Conservation (phyloP, 2,329 filamentous ascomycete species). For the Trichoderma hamatum region DNA sequence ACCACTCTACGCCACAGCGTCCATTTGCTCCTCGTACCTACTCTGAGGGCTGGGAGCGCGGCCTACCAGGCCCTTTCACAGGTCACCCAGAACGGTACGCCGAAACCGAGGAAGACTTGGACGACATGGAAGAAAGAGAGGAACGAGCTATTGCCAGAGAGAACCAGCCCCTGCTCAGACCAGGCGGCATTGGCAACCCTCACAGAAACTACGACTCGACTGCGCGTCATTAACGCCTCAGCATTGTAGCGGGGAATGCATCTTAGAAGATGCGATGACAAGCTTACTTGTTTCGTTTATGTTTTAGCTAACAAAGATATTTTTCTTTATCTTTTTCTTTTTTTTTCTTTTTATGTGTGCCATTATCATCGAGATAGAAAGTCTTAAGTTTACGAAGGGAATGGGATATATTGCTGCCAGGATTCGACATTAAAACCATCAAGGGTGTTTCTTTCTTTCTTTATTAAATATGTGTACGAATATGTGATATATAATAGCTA, state of each 20-base stretch:
- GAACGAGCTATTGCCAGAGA: constrained; percentile 55
- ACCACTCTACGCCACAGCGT: constrained; percentile 37
- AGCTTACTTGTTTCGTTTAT: background rate
- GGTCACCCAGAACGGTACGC: constrained; percentile 57
- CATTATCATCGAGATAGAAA: constrained; percentile 3
- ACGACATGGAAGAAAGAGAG: constrained; percentile 54
- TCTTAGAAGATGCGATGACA: background rate
- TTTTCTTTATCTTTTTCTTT: background rate
- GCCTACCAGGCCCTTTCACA: constrained; percentile 54
- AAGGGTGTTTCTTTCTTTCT: background rate
- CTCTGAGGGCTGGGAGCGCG: constrained; percentile 56
- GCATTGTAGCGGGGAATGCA: background rate
- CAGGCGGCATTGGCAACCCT: constrained; percentile 54
- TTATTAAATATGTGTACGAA: constrained; percentile 8
- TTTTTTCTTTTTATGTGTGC: background rate
- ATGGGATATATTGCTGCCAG: background rate
- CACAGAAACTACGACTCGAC: constrained; percentile 45
- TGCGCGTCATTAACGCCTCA: background rate
- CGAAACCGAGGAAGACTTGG: constrained; percentile 54
- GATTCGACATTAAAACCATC: background rate
- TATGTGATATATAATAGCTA: constrained; percentile 1
- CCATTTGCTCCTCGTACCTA: constrained; percentile 49
- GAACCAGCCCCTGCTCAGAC: constrained; percentile 54
- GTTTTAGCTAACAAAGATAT: background rate
- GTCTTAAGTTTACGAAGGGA: background rate